phyloP scores from a whole-genome alignment of 768 basidiomycete species.

The Tremella yokohamensis region DNA sequence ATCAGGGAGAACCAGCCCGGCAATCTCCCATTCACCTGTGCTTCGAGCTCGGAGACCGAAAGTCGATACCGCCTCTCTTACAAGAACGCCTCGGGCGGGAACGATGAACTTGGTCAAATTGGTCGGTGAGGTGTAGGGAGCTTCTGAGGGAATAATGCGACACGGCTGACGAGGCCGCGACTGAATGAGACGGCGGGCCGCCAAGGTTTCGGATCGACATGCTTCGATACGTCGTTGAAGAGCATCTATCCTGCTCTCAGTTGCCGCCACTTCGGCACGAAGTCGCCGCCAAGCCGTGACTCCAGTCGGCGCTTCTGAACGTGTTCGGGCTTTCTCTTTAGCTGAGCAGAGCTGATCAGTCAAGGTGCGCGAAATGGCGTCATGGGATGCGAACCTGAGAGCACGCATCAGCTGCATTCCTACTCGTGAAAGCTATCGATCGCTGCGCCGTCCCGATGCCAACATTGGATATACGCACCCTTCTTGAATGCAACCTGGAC shows the following conservation, averaged over 20 bases:
- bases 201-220: conserved; percentile 4
- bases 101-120: conserved; percentile 7
- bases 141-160: neutral
- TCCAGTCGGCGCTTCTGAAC: neutral
- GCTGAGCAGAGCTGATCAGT: neutral
- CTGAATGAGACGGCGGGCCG: too few species aligned
- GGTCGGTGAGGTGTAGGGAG: neutral
- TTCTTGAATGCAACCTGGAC: conserved; percentile 4
- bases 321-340: neutral
- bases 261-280: conserved; percentile 25
- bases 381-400: conserved; percentile 2
- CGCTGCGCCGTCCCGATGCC: too few species aligned
- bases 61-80: conserved; percentile 34
- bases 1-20: conserved; percentile 26
- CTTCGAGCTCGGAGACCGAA: conserved; percentile 29
- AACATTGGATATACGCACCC: conserved; percentile 10
- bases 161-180: too few species aligned
- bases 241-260: conserved; percentile 12
- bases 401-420: neutral
- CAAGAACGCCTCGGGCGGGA: conserved; percentile 36
- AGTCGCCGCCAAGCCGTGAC: conserved; percentile 23
- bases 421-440: too few species aligned
- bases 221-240: conserved; percentile 10
- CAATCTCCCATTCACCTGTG: conserved; percentile 34
- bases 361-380: neutral